Conservation (phyloP, 73 alveolate genomes). For the Breviolum minutum region DNA sequence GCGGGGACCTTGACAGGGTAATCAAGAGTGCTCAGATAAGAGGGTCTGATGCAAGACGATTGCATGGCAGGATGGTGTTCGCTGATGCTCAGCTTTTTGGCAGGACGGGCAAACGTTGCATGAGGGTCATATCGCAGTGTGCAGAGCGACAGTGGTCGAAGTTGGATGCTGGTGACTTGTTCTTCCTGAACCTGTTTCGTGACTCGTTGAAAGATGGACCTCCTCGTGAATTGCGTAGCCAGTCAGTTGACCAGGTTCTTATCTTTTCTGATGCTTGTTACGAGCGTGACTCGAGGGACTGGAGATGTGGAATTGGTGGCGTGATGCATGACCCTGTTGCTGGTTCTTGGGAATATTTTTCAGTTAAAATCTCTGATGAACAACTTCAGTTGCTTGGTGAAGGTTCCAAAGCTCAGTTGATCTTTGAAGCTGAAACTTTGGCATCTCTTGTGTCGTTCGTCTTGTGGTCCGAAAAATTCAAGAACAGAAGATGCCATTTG, state of each 20-base stretch:
- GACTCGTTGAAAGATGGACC: neutral
- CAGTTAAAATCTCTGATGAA: neutral
- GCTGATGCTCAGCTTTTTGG: conserved; percentile 8
- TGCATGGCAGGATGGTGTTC: neutral
- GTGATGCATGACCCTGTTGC: neutral
- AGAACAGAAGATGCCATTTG: neutral
- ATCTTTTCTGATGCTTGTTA: neutral
- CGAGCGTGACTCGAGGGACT: neutral
- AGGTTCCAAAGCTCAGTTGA: neutral
- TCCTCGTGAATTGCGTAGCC: neutral
- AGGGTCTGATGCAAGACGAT: neutral
- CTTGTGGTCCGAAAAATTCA: neutral
- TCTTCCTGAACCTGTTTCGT: neutral
- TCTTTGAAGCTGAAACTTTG: neutral
- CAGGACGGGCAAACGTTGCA: neutral
- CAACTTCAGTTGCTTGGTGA: neutral
- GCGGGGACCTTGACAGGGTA: neutral
- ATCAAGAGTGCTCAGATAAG: neutral
- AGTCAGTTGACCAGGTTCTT: neutral
- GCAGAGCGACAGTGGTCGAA: neutral
- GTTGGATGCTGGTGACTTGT: neutral
- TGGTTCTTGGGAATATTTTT: neutral
- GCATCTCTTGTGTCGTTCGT: neutral
- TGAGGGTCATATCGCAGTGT: neutral
- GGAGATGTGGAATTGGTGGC: neutral